Evolutionary conservation across 495 filamentous ascomycete species (phyloP).

Genomic region (Elaphomyces granulatus): DNA sequence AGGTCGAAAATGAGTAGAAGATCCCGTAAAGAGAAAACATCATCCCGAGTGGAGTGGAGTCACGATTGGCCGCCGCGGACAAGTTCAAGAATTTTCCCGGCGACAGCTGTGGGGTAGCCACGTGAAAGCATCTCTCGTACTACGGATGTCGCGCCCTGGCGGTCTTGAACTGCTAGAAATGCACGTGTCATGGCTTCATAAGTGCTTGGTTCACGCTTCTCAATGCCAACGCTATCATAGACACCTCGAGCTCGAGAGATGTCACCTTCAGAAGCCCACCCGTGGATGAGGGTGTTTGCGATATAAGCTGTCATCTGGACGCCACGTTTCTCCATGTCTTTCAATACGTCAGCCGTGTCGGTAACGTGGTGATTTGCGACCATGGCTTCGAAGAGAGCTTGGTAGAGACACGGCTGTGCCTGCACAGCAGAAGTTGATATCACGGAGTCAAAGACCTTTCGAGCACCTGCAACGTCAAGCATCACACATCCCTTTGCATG

Average conservation of each 20-base stretch:
- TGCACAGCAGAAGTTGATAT: slow-evolving; percentile 48
- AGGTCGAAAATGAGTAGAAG: not conserved
- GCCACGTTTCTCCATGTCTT: slow-evolving; percentile 51
- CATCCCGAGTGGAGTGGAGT: not conserved
- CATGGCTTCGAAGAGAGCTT: slow-evolving; percentile 90
- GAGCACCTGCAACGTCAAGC: slow-evolving; percentile 77
- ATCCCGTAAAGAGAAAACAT: not conserved
- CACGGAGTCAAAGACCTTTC: slow-evolving; percentile 65
- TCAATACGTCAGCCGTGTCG: slow-evolving; percentile 58
- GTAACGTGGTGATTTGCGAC: slow-evolving; percentile 80
- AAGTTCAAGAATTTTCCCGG: slow-evolving; percentile 80
- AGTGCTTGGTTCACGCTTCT: slow-evolving; percentile 88
- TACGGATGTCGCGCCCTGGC: slow-evolving; percentile 52
- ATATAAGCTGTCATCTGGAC: slow-evolving; percentile 94
- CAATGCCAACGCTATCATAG: slow-evolving; percentile 56
- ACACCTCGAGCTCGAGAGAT: slow-evolving; percentile 64
- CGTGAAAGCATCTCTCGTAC: slow-evolving; percentile 83
- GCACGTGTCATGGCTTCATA: slow-evolving; percentile 98
- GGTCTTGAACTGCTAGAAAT: slow-evolving; percentile 70
- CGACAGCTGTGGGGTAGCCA: slow-evolving; percentile 83
- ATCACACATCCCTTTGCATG: slow-evolving; percentile 92
- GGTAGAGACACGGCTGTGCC: slow-evolving; percentile 76
- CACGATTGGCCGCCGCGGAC: slow-evolving; percentile 40
- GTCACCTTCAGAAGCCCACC: slow-evolving; percentile 78
- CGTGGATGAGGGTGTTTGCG: slow-evolving; percentile 97